phyloP scores from a whole-genome alignment of 305 asterid genomes.

The Fraxinus platypoda region DNA sequence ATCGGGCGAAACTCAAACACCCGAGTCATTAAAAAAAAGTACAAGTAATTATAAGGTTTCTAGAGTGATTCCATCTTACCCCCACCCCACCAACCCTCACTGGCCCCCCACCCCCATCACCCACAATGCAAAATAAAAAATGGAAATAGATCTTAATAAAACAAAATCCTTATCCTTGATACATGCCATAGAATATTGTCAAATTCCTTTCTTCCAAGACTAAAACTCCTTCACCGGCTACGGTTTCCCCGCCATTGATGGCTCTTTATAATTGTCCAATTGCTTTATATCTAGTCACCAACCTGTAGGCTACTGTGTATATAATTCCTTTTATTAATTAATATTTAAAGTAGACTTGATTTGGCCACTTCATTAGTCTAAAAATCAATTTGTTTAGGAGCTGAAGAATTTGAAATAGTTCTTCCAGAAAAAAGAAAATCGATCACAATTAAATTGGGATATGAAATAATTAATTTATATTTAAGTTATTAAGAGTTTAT shows the following conservation, averaged over 20 bases:
- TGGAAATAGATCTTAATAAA: neutral
- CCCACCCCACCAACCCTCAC: neutral
- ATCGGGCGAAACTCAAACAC: too few species aligned
- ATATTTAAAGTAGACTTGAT: neutral
- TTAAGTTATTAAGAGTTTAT: too few species aligned
- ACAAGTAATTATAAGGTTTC: neutral
- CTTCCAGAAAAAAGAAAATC: neutral
- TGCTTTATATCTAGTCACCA: conserved; percentile 24
- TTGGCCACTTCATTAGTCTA: neutral
- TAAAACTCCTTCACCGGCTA: conserved; percentile 30
- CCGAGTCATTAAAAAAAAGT: too few species aligned
- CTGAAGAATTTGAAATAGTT: neutral
- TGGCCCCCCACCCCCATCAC: neutral
- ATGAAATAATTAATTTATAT: neutral
- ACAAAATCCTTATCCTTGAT: conserved; percentile 10
- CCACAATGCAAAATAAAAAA: neutral
- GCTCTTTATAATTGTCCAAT: conserved; percentile 24
- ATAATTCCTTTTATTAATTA: neutral
- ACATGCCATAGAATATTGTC: conserved; percentile 18
- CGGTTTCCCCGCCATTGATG: conserved; percentile 33
- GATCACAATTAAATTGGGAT: neutral
- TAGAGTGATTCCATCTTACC: neutral
- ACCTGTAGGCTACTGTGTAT: neutral
- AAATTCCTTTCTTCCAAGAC: conserved; percentile 37
- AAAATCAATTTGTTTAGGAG: neutral